phyloP scores from a whole-genome alignment of 805 yeast genomes.

The Saturnispora besseyi region DNA sequence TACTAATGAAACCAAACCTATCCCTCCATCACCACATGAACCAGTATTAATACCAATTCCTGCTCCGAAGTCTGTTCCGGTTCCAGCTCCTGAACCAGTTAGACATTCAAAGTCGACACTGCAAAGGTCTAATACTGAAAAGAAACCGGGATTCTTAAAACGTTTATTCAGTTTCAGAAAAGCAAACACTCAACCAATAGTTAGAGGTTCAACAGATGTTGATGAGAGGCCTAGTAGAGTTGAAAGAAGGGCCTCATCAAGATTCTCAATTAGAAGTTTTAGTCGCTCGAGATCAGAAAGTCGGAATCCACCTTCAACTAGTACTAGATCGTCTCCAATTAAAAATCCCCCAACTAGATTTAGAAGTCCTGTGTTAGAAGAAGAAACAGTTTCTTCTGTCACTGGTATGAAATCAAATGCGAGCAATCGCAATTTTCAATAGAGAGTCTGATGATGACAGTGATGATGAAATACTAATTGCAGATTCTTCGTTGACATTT shows the following conservation, averaged over 20 bases:
- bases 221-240: conserved; percentile 1
- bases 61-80: neutral
- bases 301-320: neutral
- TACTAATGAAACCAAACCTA: neutral
- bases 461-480: neutral
- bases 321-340: neutral
- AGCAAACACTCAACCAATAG: neutral
- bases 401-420: conserved; percentile 2
- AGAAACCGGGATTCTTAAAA: conserved; percentile 5
- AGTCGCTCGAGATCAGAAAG: neutral
- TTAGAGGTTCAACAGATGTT: neutral
- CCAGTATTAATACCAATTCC: neutral
- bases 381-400: neutral
- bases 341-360: neutral
- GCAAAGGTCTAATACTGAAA: neutral
- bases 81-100: neutral
- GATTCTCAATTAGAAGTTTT: conserved; percentile 1
- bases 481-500: neutral
- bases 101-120: neutral
- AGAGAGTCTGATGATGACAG: neutral
- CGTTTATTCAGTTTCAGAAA: conserved; percentile 6
- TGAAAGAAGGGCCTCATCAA: neutral
- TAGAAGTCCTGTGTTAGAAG: neutral
- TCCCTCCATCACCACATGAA: neutral
- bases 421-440: conserved; percentile 9